Percentiles rank a stretch among this genome's conserved stretches.
phyloP scores from a whole-genome alignment of 768 basidiomycete species.

The Mycena capillaripes region DNA sequence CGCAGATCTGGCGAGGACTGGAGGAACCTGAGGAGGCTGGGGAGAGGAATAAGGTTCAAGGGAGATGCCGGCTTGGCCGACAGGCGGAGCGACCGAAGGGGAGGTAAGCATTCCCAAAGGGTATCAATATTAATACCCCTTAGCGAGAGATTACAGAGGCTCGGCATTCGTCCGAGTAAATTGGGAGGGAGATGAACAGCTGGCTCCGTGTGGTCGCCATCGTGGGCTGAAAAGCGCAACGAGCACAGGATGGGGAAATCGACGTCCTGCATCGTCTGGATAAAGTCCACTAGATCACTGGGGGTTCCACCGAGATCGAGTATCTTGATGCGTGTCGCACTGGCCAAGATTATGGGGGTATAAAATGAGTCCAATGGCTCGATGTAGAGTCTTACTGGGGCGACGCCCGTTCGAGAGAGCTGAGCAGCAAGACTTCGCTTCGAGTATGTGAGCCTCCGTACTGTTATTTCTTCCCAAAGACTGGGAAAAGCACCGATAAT shows the following conservation, averaged over 20 bases:
- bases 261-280: conserved; percentile 8
- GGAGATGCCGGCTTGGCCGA: conserved; percentile 3
- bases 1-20: conserved; percentile 13
- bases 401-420: conserved; percentile 7
- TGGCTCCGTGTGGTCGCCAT: background rate
- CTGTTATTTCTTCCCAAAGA: conserved; percentile 10
- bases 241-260: conserved; percentile 11
- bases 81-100: conserved; percentile 12
- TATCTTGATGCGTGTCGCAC: conserved; percentile 5
- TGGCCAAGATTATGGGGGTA: conserved; percentile 6
- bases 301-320: conserved; percentile 11
- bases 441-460: background rate
- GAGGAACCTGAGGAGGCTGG: conserved; percentile 2
- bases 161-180: conserved; percentile 13
- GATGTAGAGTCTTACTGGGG: conserved; percentile 6
- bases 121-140: conserved; percentile 4
- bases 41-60: conserved; percentile 8
- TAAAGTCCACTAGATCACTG: conserved; percentile 2
- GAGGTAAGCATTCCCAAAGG: conserved; percentile 10
- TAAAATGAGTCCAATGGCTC: background rate
- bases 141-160: conserved; percentile 8
- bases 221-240: conserved; percentile 1
- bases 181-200: conserved; percentile 3
- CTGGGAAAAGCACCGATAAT: conserved; percentile 10
- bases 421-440: conserved; percentile 15